Evolutionary conservation across 2,329 filamentous ascomycete species (phyloP).

Genomic region (Colletotrichum chrysophilum): DNA sequence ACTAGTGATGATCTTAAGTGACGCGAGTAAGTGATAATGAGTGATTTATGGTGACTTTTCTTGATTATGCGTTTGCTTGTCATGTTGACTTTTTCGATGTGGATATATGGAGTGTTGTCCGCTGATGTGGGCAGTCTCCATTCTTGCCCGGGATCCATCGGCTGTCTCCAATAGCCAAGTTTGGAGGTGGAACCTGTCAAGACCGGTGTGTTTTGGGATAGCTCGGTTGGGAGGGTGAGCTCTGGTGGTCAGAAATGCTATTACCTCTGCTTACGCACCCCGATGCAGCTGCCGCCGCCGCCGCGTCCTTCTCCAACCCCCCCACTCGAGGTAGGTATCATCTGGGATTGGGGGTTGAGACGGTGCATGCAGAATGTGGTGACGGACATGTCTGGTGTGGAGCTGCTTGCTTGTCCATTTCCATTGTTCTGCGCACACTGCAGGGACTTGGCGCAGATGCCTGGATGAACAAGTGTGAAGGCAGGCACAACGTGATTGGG

Average conservation of each 20-base stretch:
- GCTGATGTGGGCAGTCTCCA: not conserved
- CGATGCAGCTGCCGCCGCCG: not conserved
- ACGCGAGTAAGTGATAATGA: not conserved
- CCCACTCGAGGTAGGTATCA: not conserved
- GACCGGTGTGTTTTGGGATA: not conserved
- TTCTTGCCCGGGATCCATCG: not conserved
- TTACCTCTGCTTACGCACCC: not conserved
- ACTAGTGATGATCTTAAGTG: fast-evolving
- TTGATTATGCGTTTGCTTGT: not conserved
- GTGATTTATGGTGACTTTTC: not conserved
- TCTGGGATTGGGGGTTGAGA: not conserved
- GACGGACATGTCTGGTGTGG: not conserved
- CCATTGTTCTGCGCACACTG: not conserved
- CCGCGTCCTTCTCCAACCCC: not conserved
- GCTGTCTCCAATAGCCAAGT: not conserved
- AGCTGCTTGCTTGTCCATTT: not conserved
- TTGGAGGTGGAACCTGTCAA: not conserved
- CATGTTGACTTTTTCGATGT: not conserved
- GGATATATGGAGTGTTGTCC: not conserved
- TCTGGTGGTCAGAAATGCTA: not conserved
- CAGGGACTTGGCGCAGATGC: not conserved
- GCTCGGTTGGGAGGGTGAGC: not conserved
- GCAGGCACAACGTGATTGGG: not conserved
- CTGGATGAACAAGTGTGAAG: not conserved
- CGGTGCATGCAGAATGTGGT: not conserved